Evolutionary conservation across 2,329 filamentous ascomycete genomes (phyloP).

Genomic region (Neodidymelliopsis sp.): DNA sequence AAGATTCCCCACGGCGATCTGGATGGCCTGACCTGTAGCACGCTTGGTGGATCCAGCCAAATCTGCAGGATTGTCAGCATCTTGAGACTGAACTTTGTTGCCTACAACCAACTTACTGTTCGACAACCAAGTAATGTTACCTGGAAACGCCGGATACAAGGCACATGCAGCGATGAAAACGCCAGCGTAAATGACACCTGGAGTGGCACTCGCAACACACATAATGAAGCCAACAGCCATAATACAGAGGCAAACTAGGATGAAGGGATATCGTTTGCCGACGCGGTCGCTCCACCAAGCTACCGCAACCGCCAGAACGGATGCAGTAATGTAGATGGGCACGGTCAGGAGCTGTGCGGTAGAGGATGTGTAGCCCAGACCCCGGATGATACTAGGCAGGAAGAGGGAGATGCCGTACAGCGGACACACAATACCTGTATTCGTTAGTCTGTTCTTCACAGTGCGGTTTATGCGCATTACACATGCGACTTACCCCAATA

Average conservation of each 20-base stretch:
- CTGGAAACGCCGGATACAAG: conserved; percentile 49
- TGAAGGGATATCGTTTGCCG: conserved; percentile 46
- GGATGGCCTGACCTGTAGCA: conserved; percentile 57
- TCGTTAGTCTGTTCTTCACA: too few relatives aligned
- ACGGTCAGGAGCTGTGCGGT: conserved; percentile 54
- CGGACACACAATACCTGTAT: conserved; percentile 48
- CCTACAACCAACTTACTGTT: conserved; percentile 50
- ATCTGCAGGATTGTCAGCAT: conserved; percentile 51
- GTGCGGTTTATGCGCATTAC: too few relatives aligned
- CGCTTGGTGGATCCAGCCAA: conserved; percentile 61
- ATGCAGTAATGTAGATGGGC: conserved; percentile 52
- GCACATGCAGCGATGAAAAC: conserved; percentile 49
- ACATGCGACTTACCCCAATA: conserved; percentile 68
- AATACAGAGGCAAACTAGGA: conserved; percentile 41
- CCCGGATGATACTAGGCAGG: conserved; percentile 57
- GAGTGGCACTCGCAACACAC: conserved; percentile 42
- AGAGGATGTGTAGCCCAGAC: conserved; percentile 50
- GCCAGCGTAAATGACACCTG: conserved; percentile 48
- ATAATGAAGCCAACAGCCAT: conserved; percentile 50
- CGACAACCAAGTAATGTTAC: conserved; percentile 60
- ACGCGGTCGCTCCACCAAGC: conserved; percentile 43
- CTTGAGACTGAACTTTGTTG: neutral
- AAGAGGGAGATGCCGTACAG: conserved; percentile 49
- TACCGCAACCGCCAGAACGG: conserved; percentile 42
- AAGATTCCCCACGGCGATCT: conserved; percentile 60